These are phyloP conservation scores for Rhodotorula sp. DNA, from an alignment of 1,284 basidiomycete genomes.

Conservation along the genomic window DNA sequence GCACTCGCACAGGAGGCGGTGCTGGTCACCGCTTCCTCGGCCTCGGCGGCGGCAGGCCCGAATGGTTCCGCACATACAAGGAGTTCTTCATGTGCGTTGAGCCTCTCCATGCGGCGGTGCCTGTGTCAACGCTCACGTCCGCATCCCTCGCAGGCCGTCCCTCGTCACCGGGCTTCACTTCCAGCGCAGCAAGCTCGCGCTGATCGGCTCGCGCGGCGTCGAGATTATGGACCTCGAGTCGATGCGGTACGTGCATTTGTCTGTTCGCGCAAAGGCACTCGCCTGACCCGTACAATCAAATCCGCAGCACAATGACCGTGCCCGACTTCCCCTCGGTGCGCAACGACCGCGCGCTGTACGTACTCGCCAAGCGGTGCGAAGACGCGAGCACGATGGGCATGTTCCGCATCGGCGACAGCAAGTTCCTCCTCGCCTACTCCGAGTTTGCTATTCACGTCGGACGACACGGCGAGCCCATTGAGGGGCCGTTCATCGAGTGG, in stretches of 20 bases:
- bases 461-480: constrained; percentile 64
- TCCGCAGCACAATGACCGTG: constrained; percentile 59
- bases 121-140: neutral
- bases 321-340: constrained; percentile 60
- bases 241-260: constrained; percentile 59
- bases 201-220: constrained; percentile 66
- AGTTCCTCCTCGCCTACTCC: constrained; percentile 91
- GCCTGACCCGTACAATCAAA: neutral
- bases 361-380: constrained; percentile 78
- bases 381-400: constrained; percentile 78
- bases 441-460: constrained; percentile 90
- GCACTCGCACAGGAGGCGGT: constrained; percentile 61
- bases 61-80: constrained; percentile 89
- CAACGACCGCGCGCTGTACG: constrained; percentile 71
- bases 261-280: no score
- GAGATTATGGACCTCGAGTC: constrained; percentile 86
- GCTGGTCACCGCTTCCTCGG: constrained; percentile 63
- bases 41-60: constrained; percentile 68
- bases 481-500: constrained; percentile 71
- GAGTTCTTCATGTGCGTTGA: constrained; percentile 68
- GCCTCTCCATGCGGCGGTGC: no score
- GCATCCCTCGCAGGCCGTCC: constrained; percentile 57
- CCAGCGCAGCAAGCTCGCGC: constrained; percentile 84
- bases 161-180: constrained; percentile 88
- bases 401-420: constrained; percentile 69